phyloP scores from a whole-genome alignment of 2,329 filamentous ascomycete genomes.

The Diaporthe citri region DNA sequence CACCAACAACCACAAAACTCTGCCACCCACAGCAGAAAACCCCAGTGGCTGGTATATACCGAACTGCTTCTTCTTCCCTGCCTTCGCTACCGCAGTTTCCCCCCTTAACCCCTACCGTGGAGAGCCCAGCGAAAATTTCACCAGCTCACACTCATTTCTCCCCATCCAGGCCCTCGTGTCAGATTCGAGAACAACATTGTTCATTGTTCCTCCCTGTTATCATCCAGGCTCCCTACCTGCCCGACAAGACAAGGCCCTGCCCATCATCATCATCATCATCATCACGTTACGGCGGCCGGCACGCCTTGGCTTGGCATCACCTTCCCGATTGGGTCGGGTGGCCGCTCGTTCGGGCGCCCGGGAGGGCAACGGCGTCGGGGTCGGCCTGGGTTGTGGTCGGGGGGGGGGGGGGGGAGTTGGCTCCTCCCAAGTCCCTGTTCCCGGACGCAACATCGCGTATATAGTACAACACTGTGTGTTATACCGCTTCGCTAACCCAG shows the following conservation, averaged over 20 bases:
- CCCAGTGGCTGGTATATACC: slow-evolving; percentile 16
- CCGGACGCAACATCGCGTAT: slow-evolving; percentile 1
- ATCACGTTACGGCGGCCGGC: slow-evolving; percentile 18
- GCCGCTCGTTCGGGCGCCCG: neutral
- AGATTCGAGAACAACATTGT: neutral
- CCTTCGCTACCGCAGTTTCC: neutral
- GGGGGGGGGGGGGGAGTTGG: neutral
- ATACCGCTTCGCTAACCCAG: slow-evolving; percentile 14
- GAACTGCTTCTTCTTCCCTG: neutral
- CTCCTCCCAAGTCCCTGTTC: neutral
- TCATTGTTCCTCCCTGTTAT: neutral
- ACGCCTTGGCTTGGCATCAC: slow-evolving; percentile 16
- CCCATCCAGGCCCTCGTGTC: neutral
- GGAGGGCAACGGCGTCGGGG: neutral
- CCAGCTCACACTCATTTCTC: neutral
- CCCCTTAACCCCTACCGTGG: too few relatives aligned
- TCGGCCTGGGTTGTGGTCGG: too few relatives aligned
- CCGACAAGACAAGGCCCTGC: neutral
- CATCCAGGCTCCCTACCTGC: neutral
- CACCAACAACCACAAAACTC: neutral
- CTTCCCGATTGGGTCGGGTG: neutral
- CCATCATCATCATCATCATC: neutral
- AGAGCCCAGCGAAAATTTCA: neutral
- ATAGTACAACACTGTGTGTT: neutral
- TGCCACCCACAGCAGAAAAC: neutral